phyloP scores from a whole-genome alignment of 2,329 filamentous ascomycete genomes.

The Fusarium musae region DNA sequence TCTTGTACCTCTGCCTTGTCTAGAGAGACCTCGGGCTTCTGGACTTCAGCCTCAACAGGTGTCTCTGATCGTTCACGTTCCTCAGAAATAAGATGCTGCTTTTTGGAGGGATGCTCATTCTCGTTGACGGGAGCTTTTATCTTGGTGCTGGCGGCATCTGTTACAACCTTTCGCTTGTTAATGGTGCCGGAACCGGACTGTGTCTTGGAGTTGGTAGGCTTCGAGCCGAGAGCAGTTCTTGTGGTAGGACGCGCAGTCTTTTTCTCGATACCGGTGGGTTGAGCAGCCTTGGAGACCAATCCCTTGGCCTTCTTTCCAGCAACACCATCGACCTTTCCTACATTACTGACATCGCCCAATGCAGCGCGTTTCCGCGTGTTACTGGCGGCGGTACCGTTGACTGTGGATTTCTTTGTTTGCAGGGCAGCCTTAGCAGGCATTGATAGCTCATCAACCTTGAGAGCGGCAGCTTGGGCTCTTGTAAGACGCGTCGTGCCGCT shows the following conservation, averaged over 20 bases:
- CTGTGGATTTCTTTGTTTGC: slow-evolving; percentile 75
- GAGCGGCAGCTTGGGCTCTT: slow-evolving; percentile 87
- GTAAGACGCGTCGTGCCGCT: slow-evolving; percentile 83
- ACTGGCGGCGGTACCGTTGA: slow-evolving; percentile 60
- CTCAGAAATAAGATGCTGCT: slow-evolving; percentile 56
- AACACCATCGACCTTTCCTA: slow-evolving; percentile 78
- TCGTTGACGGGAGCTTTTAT: slow-evolving; percentile 70
- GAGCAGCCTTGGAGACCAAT: slow-evolving; percentile 81
- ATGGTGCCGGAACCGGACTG: slow-evolving; percentile 78
- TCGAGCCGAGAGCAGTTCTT: slow-evolving; percentile 71
- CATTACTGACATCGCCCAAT: slow-evolving; percentile 95
- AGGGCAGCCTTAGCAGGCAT: slow-evolving; percentile 70
- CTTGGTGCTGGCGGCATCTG: slow-evolving; percentile 62
- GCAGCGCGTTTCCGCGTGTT: slow-evolving; percentile 79
- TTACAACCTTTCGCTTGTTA: slow-evolving; percentile 74
- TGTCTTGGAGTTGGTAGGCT: slow-evolving; percentile 76
- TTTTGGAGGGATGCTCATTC: slow-evolving; percentile 76
- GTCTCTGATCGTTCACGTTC: slow-evolving; percentile 53
- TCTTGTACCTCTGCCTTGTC: slow-evolving; percentile 31
- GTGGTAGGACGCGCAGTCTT: slow-evolving; percentile 74
- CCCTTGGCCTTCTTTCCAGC: slow-evolving; percentile 82
- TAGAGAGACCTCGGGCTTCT: slow-evolving; percentile 10
- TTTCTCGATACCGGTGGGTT: slow-evolving; percentile 79
- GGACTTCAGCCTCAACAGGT: slow-evolving; percentile 39
- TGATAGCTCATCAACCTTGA: slow-evolving; percentile 70